A percentile compares a stretch with the other conserved stretches of the same genome.
Evolutionary conservation across 177 flowering plant species (phyloP).

Genomic region (Tripterygium wilfordii): DNA sequence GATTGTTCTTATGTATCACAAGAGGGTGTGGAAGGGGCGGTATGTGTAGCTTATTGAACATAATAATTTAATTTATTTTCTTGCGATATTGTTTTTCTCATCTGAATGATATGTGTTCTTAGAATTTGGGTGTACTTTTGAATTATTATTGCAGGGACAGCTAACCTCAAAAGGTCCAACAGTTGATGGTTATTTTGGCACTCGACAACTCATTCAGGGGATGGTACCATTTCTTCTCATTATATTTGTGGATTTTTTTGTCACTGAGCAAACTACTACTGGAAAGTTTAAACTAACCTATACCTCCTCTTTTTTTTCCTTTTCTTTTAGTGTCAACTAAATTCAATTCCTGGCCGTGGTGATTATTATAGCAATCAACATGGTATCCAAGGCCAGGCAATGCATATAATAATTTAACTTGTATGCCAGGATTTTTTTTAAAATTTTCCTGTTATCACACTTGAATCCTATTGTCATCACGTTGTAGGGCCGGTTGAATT

Average conservation of each 20-base stretch:
- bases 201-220: constrained; percentile 17
- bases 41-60: constrained; percentile 3
- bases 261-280: too few relatives aligned
- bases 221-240: constrained; percentile 7
- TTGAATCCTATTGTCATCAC: constrained; percentile 1
- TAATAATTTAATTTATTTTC: too few relatives aligned
- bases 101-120: too few relatives aligned
- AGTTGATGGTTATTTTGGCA: constrained; percentile 16
- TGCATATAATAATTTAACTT: not conserved
- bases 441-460: not conserved
- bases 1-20: constrained; percentile 16
- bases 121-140: too few relatives aligned
- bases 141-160: constrained; percentile 9
- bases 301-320: too few relatives aligned
- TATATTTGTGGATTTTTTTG: not conserved
- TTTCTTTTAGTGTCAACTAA: constrained; percentile 12
- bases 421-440: not conserved
- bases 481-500: constrained; percentile 18
- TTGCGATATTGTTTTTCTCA: too few relatives aligned
- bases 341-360: constrained; percentile 11
- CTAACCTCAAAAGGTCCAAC: constrained; percentile 15
- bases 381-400: constrained; percentile 14
- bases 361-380: constrained; percentile 9
- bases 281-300: too few relatives aligned
- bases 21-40: constrained; percentile 16